These are phyloP conservation scores for Lyophyllum shimeji DNA, from an alignment of 768 basidiomycete genomes.

Conservation along the genomic window DNA sequence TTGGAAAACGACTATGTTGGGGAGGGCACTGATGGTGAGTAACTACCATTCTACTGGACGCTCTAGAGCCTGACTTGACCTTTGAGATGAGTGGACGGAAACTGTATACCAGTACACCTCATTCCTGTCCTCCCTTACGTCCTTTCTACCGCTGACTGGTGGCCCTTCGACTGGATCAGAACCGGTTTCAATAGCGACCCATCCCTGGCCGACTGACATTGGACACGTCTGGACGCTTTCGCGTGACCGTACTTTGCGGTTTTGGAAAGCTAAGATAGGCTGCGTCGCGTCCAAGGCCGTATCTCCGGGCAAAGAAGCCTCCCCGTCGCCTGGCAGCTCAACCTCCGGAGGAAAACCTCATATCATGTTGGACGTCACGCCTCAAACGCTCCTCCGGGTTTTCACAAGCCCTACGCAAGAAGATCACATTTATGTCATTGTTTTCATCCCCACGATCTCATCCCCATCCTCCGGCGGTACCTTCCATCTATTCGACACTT, in stretches of 20 bases:
- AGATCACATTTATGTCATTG: slow-evolving; percentile 62
- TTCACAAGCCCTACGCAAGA: slow-evolving; percentile 48
- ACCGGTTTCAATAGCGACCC: slow-evolving; percentile 69
- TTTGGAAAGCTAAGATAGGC: slow-evolving; percentile 80
- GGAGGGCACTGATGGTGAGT: slow-evolving; percentile 59
- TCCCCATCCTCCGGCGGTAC: slow-evolving; percentile 72
- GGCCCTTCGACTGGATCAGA: slow-evolving; percentile 49
- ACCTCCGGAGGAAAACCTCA: slow-evolving; percentile 35
- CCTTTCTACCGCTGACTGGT: slow-evolving; percentile 59
- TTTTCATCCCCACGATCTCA: slow-evolving; percentile 68
- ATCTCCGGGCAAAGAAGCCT: slow-evolving; percentile 33
- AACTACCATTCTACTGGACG: background rate
- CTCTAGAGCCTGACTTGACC: slow-evolving; percentile 5
- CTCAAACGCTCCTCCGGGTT: slow-evolving; percentile 64
- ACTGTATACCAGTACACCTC: slow-evolving; percentile 61
- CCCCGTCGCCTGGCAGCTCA: slow-evolving; percentile 29
- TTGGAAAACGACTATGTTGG: slow-evolving; percentile 64
- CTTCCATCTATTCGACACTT: slow-evolving; percentile 65
- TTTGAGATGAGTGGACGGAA: slow-evolving; percentile 72
- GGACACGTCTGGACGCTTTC: slow-evolving; percentile 83
- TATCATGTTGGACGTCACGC: slow-evolving; percentile 56
- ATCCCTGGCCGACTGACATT: slow-evolving; percentile 75
- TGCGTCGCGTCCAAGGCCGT: slow-evolving; percentile 67
- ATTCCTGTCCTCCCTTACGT: slow-evolving; percentile 65
- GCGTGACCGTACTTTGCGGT: slow-evolving; percentile 77